A percentile compares a stretch with the other conserved stretches of the same genome.
Evolutionary conservation across 176 grass and related monocot genomes (phyloP).

Genomic region (Lolium rigidum): DNA sequence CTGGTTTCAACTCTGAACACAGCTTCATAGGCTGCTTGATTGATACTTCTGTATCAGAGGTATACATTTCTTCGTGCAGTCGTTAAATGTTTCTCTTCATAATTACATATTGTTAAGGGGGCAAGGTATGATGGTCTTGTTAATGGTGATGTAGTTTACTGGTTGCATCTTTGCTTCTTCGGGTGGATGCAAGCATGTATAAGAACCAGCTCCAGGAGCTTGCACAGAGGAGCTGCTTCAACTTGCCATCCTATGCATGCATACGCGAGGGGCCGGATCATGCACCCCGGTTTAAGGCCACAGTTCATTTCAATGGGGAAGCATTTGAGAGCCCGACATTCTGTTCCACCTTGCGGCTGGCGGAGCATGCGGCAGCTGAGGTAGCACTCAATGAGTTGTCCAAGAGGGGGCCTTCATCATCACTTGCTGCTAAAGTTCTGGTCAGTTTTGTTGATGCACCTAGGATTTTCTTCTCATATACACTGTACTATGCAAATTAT

Average conservation of each 20-base stretch:
- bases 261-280: slow-evolving; percentile 67
- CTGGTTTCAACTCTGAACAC: slow-evolving; percentile 27
- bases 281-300: slow-evolving; percentile 66
- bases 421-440: slow-evolving; percentile 69
- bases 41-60: slow-evolving; percentile 25
- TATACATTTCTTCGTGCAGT: neutral
- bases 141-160: neutral
- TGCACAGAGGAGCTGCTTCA: slow-evolving; percentile 83
- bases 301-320: slow-evolving; percentile 73
- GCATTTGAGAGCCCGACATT: slow-evolving; percentile 60
- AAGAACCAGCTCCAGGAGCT: slow-evolving; percentile 80
- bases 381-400: slow-evolving; percentile 62
- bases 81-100: neutral
- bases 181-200: slow-evolving; percentile 53
- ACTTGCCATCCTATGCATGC: slow-evolving; percentile 61
- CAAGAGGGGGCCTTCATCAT: slow-evolving; percentile 59
- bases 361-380: slow-evolving; percentile 63
- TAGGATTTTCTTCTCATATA: neutral
- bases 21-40: slow-evolving; percentile 26
- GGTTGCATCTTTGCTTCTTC: slow-evolving; percentile 20
- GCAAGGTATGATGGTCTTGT: neutral
- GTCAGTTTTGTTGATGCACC: slow-evolving; percentile 47
- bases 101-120: neutral
- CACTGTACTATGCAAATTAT: neutral
- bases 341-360: slow-evolving; percentile 60